Conservation (phyloP, 2,329 filamentous ascomycete species). For the Pseudocercospora vitis region DNA sequence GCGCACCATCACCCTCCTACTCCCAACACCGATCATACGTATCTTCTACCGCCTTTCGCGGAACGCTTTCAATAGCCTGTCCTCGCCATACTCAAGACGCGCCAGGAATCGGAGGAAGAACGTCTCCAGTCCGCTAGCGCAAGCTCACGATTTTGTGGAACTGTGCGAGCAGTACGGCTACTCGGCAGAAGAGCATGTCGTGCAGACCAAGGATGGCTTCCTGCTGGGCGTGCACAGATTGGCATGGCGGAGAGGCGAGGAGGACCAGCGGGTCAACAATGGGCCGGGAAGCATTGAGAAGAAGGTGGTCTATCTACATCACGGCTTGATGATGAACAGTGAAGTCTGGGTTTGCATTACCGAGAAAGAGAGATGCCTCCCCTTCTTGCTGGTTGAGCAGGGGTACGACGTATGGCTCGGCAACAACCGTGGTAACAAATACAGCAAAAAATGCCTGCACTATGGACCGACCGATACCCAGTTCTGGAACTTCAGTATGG, state of each 20-base stretch:
- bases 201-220: constrained; percentile 92
- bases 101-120: constrained; percentile 66
- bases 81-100: constrained; percentile 67
- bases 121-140: constrained; percentile 62
- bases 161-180: constrained; percentile 91
- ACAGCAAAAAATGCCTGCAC: constrained; percentile 89
- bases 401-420: constrained; percentile 98
- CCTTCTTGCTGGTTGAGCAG: constrained; percentile 82
- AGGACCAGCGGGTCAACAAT: constrained; percentile 73
- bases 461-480: constrained; percentile 69
- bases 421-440: constrained; percentile 98
- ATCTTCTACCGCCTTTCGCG: constrained; percentile 82
- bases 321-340: constrained; percentile 96
- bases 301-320: constrained; percentile 89
- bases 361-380: constrained; percentile 78
- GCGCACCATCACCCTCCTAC: constrained; percentile 79
- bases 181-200: constrained; percentile 91
- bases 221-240: constrained; percentile 86
- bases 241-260: constrained; percentile 78
- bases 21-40: constrained; percentile 77
- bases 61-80: constrained; percentile 75
- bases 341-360: constrained; percentile 97
- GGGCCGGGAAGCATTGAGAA: constrained; percentile 69
- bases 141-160: constrained; percentile 88
- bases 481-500: constrained; percentile 98